A percentile compares a stretch with the other conserved stretches of the same genome.
phyloP scores from a whole-genome alignment of 2,329 filamentous ascomycete species.

The Penicillium aurantiogriseum region DNA sequence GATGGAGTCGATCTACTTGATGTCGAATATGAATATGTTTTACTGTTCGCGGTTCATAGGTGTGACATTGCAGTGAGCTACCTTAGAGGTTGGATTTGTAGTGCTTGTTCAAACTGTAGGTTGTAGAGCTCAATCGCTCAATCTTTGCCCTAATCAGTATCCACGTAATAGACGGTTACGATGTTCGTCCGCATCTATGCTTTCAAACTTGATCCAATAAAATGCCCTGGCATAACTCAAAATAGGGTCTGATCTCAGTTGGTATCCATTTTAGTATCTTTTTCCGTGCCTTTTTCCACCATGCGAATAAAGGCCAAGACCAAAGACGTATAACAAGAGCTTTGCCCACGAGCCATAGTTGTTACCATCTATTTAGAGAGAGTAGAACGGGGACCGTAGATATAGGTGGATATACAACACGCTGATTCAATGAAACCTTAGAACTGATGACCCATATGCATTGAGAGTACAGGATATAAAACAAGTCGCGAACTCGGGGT shows the following conservation, averaged over 20 bases:
- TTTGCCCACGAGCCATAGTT: neutral
- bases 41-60: neutral
- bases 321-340: neutral
- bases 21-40: neutral
- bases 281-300: neutral
- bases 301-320: neutral
- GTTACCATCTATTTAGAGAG: neutral
- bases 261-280: neutral
- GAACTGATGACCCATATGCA: slow-evolving; percentile 25
- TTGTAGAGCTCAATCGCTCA: neutral
- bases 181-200: neutral
- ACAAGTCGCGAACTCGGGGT: slow-evolving; percentile 25
- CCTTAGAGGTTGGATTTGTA: neutral
- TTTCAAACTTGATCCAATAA: neutral
- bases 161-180: neutral
- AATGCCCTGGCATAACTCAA: neutral
- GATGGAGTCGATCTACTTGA: neutral
- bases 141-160: neutral
- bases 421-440: slow-evolving; percentile 3
- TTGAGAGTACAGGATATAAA: slow-evolving; percentile 33
- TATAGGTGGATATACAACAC: neutral
- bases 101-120: neutral
- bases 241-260: neutral
- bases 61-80: neutral
- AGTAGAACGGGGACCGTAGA: neutral